Conservation (phyloP, 2,329 filamentous ascomycete species). For the Cercospora zeina region DNA sequence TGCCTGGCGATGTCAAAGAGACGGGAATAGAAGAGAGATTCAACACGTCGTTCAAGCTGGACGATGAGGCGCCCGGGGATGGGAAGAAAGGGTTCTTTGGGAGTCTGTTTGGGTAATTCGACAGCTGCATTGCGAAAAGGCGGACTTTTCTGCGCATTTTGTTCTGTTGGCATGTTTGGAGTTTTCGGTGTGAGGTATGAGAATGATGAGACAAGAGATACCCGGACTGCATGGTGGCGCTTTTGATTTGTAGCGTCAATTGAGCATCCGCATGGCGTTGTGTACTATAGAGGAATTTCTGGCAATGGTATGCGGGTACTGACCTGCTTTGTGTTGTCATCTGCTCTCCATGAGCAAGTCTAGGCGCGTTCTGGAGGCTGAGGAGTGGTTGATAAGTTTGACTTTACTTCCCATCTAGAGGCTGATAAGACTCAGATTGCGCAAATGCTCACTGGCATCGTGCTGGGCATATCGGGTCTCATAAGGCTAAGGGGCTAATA, state of each 20-base stretch:
- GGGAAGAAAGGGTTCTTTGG: conserved; percentile 17
- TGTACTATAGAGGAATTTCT: background rate
- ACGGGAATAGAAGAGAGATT: conserved; percentile 32
- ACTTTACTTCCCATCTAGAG: too few species aligned
- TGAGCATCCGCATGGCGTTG: background rate
- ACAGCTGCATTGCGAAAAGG: background rate
- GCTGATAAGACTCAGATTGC: too few species aligned
- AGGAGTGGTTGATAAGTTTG: background rate
- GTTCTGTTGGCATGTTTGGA: background rate
- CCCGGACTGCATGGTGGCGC: background rate
- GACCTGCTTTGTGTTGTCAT: background rate
- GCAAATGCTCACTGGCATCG: too few species aligned
- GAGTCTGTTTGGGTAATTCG: conserved; percentile 9
- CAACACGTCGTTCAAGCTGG: conserved; percentile 23
- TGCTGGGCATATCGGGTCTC: too few species aligned
- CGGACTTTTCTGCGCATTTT: background rate
- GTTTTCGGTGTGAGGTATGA: background rate
- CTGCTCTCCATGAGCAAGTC: background rate
- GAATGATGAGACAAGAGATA: background rate
- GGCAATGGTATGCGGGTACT: background rate
- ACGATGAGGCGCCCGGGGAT: conserved; percentile 15
- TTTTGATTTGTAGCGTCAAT: background rate
- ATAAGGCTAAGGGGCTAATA: too few species aligned
- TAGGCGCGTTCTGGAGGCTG: background rate
- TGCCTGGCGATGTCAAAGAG: conserved; percentile 28